These are phyloP conservation scores for Casuarina glauca DNA, from an alignment of 306 rosid species.

Conservation along the genomic window DNA sequence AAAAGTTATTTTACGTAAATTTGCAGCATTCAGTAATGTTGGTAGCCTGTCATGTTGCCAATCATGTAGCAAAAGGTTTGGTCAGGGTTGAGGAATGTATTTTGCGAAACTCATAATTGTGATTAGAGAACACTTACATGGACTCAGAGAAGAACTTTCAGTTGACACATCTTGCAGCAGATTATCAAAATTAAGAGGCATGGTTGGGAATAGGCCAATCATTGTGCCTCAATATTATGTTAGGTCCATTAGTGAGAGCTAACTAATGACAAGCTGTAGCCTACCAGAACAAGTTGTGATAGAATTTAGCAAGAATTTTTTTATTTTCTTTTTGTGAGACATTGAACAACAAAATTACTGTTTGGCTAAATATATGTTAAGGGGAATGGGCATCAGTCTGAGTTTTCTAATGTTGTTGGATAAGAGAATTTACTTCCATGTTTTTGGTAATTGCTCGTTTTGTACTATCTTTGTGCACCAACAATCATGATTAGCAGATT, in stretches of 20 bases:
- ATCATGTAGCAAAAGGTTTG: neutral
- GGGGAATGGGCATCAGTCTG: neutral
- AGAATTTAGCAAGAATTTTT: neutral
- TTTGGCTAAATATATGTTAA: neutral
- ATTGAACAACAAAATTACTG: neutral
- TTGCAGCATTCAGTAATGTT: neutral
- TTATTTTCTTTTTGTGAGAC: neutral
- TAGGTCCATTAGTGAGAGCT: neutral
- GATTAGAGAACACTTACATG: neutral
- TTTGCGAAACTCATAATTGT: neutral
- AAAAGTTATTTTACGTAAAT: neutral
- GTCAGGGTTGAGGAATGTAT: neutral
- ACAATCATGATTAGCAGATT: constrained; percentile 19
- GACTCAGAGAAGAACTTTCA: neutral
- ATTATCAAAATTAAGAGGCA: neutral
- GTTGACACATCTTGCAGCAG: neutral
- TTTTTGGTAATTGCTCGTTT: constrained; percentile 2
- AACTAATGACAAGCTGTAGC: neutral
- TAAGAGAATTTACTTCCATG: neutral
- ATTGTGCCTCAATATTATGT: neutral
- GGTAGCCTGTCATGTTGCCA: neutral
- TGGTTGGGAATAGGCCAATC: neutral
- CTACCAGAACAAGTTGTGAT: neutral
- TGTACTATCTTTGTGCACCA: neutral
- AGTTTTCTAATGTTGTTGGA: neutral